Evolutionary conservation across 2,329 filamentous ascomycete species (phyloP), one percentile per base, ranked within the genome.

Genomic region (Aaosphaeria pasadenensis): DNA sequence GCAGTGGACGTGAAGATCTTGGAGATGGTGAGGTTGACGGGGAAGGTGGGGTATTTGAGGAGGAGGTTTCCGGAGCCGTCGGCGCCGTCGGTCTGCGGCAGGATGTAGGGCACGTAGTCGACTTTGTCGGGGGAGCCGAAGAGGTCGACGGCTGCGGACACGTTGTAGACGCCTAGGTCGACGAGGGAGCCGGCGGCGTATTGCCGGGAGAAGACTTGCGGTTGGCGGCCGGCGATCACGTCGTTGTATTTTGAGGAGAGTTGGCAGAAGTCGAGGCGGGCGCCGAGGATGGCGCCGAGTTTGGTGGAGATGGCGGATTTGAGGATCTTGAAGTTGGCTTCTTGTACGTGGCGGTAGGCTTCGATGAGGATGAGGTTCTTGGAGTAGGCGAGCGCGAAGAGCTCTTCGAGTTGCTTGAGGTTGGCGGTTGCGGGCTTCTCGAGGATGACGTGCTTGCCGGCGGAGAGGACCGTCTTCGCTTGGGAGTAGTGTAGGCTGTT

Each of bases 331-430:
- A 75, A 78, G 59, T 77, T 77, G 39, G 66, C 63, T 61, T 78
- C 76, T 61, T 77, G 76, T 43, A 77, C 71, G 56, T 78, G 76
- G 33, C 76, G 65, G 64, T 70, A 77, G 11, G 76, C 76, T 61
- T 78, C 76, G 48, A 78, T 68, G 11, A 78, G 57, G 50, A 73
- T 71, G 7, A 76, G 66, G 11, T 63, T 60, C 24, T 76, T 68
- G 35, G 64, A 58, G 39, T 71, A 64, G 1, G 75, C 73, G 11
- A 72, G 59, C 11, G 56, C 52, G 59, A 76, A 75, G 9, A 78
- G 60, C 30, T 71, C 62, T 33, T 74, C 67, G 4, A 77, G 64
- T 52, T 78, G 73, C 2, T 57, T 52, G 29, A 64, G 55, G 1
- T 70, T 78, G 28, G 67, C 71, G 29, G 74, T 74, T 0, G 73